Evolutionary conservation across 192 early-diverging fungal species (phyloP).

Genomic region (Linnemannia zychae): DNA sequence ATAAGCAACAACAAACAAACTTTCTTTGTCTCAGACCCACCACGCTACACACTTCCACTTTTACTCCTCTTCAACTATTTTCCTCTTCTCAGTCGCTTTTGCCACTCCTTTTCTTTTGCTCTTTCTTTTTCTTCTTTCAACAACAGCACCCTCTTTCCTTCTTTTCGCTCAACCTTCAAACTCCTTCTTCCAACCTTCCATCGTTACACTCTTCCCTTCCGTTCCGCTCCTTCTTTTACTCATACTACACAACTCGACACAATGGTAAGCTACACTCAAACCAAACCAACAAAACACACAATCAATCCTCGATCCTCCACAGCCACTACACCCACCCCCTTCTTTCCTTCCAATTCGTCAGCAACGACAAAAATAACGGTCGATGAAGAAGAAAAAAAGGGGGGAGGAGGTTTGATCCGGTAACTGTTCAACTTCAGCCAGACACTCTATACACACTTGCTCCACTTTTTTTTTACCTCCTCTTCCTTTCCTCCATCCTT

Average conservation of each 20-base stretch:
- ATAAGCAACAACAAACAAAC: not conserved
- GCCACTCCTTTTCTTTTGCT: not conserved
- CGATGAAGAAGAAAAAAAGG: not conserved
- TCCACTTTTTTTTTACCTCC: not conserved
- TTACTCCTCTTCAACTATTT: not conserved
- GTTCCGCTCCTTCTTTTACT: not conserved
- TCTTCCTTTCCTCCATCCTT: not conserved
- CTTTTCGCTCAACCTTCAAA: not conserved
- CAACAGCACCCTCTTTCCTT: too few species aligned
- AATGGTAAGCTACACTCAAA: not conserved
- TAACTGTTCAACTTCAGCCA: not conserved
- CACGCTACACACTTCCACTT: conserved; percentile 1
- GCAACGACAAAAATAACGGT: not conserved
- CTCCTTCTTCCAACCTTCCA: not conserved
- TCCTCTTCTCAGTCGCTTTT: not conserved
- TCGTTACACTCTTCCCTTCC: not conserved
- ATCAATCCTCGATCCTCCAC: not conserved
- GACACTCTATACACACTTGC: not conserved
- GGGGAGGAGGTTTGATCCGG: not conserved
- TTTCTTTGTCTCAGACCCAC: conserved; percentile 12
- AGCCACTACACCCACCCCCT: not conserved
- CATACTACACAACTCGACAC: not conserved
- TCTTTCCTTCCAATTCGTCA: not conserved
- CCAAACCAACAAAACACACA: not conserved
- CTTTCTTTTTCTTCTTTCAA: not conserved